These are phyloP conservation scores for Arachis monticola DNA, from an alignment of 331 rosid genomes.

Conservation along the genomic window DNA sequence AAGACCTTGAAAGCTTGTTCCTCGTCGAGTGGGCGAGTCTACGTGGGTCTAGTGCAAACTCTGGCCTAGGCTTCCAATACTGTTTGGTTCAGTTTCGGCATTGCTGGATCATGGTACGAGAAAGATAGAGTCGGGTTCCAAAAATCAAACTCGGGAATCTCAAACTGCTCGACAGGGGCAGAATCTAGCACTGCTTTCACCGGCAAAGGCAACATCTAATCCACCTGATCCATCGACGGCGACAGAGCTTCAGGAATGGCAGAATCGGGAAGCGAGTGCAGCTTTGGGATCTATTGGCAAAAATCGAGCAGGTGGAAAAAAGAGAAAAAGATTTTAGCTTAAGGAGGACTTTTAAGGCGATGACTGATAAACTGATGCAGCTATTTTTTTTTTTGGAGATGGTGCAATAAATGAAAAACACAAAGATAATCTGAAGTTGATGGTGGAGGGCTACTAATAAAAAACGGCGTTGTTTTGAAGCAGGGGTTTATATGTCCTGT, in stretches of 20 bases:
- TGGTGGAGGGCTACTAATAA: no score
- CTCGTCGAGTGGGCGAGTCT: constrained; percentile 83
- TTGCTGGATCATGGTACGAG: constrained; percentile 58
- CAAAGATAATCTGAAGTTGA: background rate
- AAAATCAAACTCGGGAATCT: constrained; percentile 57
- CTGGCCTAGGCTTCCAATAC: constrained; percentile 86
- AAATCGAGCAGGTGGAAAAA: constrained; percentile 41
- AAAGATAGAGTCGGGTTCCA: constrained; percentile 77
- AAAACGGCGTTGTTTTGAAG: no score
- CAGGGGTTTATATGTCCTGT: no score
- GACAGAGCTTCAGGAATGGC: constrained; percentile 42
- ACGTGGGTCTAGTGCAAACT: constrained; percentile 96
- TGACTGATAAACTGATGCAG: no score
- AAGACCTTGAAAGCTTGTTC: constrained; percentile 86
- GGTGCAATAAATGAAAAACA: background rate
- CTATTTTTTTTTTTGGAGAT: background rate
- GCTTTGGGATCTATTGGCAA: constrained; percentile 35
- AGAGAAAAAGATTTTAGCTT: constrained; percentile 50
- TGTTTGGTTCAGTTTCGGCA: constrained; percentile 75
- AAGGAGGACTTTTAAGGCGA: constrained; percentile 63
- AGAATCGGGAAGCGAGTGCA: constrained; percentile 36
- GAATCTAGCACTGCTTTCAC: constrained; percentile 57
- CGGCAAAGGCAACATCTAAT: constrained; percentile 29
- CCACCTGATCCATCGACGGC: constrained; percentile 38
- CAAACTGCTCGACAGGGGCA: constrained; percentile 58